Evolutionary conservation across 192 early-diverging fungal species (phyloP), one percentile per base, ranked within the genome.

Genomic region (Coemansia aciculifera): DNA sequence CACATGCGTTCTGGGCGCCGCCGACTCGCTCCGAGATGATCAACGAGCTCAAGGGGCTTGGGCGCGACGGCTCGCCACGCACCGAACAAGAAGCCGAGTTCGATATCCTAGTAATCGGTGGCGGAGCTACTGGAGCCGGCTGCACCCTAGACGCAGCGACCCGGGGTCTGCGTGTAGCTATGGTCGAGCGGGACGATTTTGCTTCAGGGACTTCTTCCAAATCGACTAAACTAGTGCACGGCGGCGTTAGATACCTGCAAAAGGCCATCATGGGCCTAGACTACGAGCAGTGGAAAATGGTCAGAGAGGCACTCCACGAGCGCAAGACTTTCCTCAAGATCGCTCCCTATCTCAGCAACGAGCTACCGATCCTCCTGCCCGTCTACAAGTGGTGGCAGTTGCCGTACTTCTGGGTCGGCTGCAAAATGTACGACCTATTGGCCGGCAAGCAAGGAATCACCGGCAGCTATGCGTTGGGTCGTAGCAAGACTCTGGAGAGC

Each of bases 131-230:
- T 1, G 95, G 95, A 29, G 86, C 90, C 17, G 96, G 96, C 19
- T 89, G 91, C 63, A 92, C 94, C 34, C 83, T 98, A 29, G 96
- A 98, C 78, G 96, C 95, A 19, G 93, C 91, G 0, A 96, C 96
- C 6, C 86, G 96, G 23, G 96, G 96, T 40, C 80, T 98, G 34
- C 91, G 87, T 23, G 94, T 96, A 36, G 96, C 96, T 4, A 84
- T 98, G 73, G 95, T 98, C 7, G 96, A 98, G 81, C 84, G 94
- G 51, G 95, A 98, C 73, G 96, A 98, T 77, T 98, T 95, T 88
- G 86, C 94, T 11, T 86, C 90, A 17, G 96, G 97, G 27, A 97
- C 97, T 3, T 92, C 90, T 39, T 95, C 94, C 1, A 81, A 93
- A 52, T 94, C 92, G 24, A 98, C 97, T 17, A 98, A 98, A 75